Evolutionary conservation across 345 rosid species (phyloP).

Genomic region (Melaleuca alternifolia): DNA sequence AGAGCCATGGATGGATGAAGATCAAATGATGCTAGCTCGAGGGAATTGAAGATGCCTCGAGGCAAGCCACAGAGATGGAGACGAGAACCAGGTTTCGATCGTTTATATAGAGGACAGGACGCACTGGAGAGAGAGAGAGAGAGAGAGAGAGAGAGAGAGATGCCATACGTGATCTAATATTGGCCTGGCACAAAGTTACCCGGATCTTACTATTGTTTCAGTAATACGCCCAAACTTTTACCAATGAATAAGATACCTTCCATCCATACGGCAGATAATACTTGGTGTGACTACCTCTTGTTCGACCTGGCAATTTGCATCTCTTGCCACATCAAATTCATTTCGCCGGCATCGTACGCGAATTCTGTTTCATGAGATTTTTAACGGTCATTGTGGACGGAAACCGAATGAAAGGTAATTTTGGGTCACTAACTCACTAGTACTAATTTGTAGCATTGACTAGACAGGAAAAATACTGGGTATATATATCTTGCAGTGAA

Average conservation of each 20-base stretch:
- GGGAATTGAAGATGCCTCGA: background rate
- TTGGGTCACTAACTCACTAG: too few species aligned
- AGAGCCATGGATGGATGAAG: background rate
- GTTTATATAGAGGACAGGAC: background rate
- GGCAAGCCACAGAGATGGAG: background rate
- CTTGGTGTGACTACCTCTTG: fast-evolving
- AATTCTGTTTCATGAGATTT: background rate
- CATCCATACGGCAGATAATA: background rate
- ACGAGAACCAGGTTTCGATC: background rate
- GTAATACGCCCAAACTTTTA: background rate
- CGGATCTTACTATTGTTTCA: background rate
- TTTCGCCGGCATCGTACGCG: background rate
- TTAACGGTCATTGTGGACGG: fast-evolving
- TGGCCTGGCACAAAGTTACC: background rate
- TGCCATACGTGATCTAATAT: background rate
- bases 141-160: background rate
- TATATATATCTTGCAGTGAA: too few species aligned
- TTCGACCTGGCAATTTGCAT: fast-evolving
- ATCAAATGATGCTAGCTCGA: background rate
- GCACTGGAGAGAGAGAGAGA: background rate
- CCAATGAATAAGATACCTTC: background rate
- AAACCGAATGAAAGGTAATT: background rate
- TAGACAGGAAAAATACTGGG: too few species aligned
- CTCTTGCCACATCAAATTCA: background rate
- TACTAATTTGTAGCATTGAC: background rate